phyloP scores from a whole-genome alignment of 768 basidiomycete species.

The Mycena haematopus region DNA sequence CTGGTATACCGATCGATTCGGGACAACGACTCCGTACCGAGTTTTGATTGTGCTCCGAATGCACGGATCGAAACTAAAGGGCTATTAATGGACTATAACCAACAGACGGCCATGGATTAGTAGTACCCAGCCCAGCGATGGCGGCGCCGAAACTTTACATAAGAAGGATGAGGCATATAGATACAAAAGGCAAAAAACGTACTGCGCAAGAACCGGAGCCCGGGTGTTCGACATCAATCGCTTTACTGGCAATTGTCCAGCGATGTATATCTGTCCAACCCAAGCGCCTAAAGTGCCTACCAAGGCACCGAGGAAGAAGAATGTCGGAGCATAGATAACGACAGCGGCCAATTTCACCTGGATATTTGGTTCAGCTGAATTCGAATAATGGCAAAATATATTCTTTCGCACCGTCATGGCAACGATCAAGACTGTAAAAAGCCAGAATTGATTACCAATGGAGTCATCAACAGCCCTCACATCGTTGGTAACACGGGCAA shows the following conservation, averaged over 20 bases:
- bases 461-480: slow-evolving; percentile 40
- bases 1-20: slow-evolving; percentile 49
- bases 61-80: slow-evolving; percentile 48
- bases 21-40: slow-evolving; percentile 40
- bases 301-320: slow-evolving; percentile 38
- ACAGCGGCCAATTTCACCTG: slow-evolving; percentile 39
- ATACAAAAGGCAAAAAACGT: slow-evolving; percentile 34
- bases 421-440: slow-evolving; percentile 36
- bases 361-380: slow-evolving; percentile 11
- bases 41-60: slow-evolving; percentile 51
- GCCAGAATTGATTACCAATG: slow-evolving; percentile 42
- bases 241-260: slow-evolving; percentile 37
- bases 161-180: slow-evolving; percentile 18
- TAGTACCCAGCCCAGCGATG: slow-evolving; percentile 44
- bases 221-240: slow-evolving; percentile 34
- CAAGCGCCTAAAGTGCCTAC: slow-evolving; percentile 31
- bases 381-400: slow-evolving; percentile 36
- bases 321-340: slow-evolving; percentile 36
- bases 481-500: slow-evolving; percentile 56
- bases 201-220: slow-evolving; percentile 41
- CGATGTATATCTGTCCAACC: slow-evolving; percentile 36
- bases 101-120: neutral
- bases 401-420: slow-evolving; percentile 38
- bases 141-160: slow-evolving; percentile 48
- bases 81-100: neutral